Evolutionary conservation across 2,329 filamentous ascomycete species (phyloP).

Genomic region (Xylogone sp.): DNA sequence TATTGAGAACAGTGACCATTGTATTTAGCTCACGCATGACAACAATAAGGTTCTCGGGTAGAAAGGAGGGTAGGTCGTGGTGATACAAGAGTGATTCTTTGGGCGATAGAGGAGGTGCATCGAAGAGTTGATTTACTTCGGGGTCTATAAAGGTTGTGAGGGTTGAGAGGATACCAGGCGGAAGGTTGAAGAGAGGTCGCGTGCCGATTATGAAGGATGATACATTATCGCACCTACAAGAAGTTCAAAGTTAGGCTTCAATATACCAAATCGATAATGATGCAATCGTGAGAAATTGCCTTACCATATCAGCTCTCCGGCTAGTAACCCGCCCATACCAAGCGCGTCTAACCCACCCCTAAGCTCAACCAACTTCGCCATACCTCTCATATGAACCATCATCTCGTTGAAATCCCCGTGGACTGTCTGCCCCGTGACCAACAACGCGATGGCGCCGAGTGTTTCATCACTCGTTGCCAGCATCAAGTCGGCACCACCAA

Average conservation of each 20-base stretch:
- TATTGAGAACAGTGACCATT: not conserved
- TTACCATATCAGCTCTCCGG: not conserved
- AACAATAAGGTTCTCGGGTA: not conserved
- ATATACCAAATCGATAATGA: not conserved
- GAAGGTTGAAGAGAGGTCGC: not conserved
- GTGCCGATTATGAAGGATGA: not conserved
- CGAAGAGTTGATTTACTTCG: not conserved
- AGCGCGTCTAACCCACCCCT: not conserved
- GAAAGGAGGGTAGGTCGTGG: not conserved
- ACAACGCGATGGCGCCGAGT: slow-evolving; percentile 4
- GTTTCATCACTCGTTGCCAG: slow-evolving; percentile 5
- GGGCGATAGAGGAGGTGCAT: not conserved
- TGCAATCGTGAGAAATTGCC: not conserved
- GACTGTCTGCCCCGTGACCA: not conserved
- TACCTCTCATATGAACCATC: not conserved
- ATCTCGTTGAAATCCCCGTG: not conserved
- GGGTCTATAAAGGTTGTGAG: not conserved
- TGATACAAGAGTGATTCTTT: not conserved
- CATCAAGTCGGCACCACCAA: not conserved
- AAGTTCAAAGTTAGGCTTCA: not conserved
- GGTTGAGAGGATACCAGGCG: not conserved
- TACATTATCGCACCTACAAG: not conserved
- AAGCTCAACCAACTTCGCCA: not conserved
- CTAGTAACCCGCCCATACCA: not conserved
- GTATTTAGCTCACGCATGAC: not conserved